A percentile compares a stretch with the other conserved stretches of the same genome.
These are phyloP conservation scores for Oidium heveae DNA, from an alignment of 2,329 filamentous ascomycete genomes.

Conservation along the genomic window DNA sequence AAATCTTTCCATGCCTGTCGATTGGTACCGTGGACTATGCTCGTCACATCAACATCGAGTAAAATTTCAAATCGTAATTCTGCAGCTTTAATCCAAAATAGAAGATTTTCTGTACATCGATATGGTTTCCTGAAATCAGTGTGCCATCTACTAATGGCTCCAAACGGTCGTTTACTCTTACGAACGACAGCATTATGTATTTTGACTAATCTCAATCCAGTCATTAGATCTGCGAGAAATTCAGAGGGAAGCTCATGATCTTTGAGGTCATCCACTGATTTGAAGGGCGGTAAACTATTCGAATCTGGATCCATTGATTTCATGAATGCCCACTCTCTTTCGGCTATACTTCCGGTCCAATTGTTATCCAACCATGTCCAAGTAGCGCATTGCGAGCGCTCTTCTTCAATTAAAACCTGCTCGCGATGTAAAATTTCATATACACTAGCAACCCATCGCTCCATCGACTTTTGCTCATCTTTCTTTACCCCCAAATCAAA, in stretches of 20 bases:
- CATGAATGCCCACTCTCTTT: slow-evolving; percentile 64
- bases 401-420: slow-evolving; percentile 48
- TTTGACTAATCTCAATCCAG: slow-evolving; percentile 56
- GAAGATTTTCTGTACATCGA: slow-evolving; percentile 73
- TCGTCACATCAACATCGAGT: slow-evolving; percentile 63
- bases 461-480: slow-evolving; percentile 53
- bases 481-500: slow-evolving; percentile 62
- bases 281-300: slow-evolving; percentile 42
- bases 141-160: slow-evolving; percentile 70
- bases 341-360: slow-evolving; percentile 49
- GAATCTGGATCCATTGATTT: slow-evolving; percentile 41
- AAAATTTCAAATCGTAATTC: slow-evolving; percentile 82
- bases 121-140: slow-evolving; percentile 90
- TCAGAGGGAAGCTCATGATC: slow-evolving; percentile 34
- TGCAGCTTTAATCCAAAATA: slow-evolving; percentile 89
- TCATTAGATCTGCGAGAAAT: slow-evolving; percentile 50
- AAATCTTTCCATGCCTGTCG: slow-evolving; percentile 55
- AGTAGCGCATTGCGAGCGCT: slow-evolving; percentile 34
- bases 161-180: slow-evolving; percentile 67
- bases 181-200: slow-evolving; percentile 77
- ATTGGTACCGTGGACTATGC: slow-evolving; percentile 49
- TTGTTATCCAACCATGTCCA: slow-evolving; percentile 60
- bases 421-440: slow-evolving; percentile 54
- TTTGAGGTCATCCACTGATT: slow-evolving; percentile 22
- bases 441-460: slow-evolving; percentile 57